These are phyloP conservation scores for Podaxis pistillaris DNA, from an alignment of 768 basidiomycete species.

Conservation along the genomic window DNA sequence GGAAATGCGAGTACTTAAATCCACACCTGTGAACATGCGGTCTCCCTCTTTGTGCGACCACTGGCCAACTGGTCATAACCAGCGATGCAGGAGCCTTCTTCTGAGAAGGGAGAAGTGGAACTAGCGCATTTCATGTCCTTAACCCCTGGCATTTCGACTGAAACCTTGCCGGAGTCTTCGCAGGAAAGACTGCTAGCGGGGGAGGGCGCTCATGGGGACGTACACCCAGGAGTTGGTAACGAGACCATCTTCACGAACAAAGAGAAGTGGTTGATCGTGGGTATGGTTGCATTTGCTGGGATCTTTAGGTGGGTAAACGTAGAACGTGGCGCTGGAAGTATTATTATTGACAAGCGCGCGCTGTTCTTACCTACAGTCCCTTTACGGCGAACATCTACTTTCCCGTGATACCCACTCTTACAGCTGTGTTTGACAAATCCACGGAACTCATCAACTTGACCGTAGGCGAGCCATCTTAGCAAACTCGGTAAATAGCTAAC, in stretches of 20 bases:
- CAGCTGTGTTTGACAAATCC: conserved; percentile 59
- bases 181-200: not conserved
- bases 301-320: conserved; percentile 52
- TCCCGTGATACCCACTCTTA: conserved; percentile 72
- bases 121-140: too few species aligned
- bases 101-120: too few species aligned
- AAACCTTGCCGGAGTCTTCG: not conserved
- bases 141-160: too few species aligned
- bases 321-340: not conserved
- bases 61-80: too few species aligned
- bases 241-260: conserved; percentile 46
- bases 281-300: conserved; percentile 52
- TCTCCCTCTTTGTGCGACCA: too few species aligned
- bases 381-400: conserved; percentile 78
- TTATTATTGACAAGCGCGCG: too few species aligned
- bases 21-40: too few species aligned
- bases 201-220: not conserved
- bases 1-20: too few species aligned
- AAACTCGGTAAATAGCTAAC: too few species aligned
- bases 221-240: not conserved
- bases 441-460: conserved; percentile 77
- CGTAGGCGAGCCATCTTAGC: conserved; percentile 30
- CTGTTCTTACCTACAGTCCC: conserved; percentile 38
- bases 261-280: conserved; percentile 73
- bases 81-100: too few species aligned